These are phyloP conservation scores for Sphaerulina populicola DNA, from an alignment of 2,329 filamentous ascomycete genomes.

Conservation along the genomic window DNA sequence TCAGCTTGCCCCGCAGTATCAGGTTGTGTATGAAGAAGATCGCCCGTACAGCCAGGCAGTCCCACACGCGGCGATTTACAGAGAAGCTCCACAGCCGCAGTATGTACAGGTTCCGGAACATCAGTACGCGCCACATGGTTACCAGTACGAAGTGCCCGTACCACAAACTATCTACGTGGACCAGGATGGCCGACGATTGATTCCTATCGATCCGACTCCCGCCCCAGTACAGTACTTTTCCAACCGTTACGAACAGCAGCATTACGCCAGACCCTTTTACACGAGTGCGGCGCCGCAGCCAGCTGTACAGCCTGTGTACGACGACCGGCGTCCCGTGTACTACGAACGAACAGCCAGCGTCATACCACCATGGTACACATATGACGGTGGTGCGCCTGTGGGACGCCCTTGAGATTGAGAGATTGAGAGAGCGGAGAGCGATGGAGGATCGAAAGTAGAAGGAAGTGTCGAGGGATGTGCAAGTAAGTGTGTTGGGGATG, in stretches of 20 bases:
- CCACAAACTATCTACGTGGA: slow-evolving; percentile 30
- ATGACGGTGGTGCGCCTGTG: slow-evolving; percentile 20
- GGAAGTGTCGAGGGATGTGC: too few relatives aligned
- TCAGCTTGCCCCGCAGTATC: slow-evolving; percentile 22
- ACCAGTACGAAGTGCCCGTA: slow-evolving; percentile 21
- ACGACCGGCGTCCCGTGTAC: slow-evolving; percentile 15
- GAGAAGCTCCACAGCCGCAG: slow-evolving; percentile 18
- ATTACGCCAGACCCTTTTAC: slow-evolving; percentile 15
- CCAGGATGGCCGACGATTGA: slow-evolving; percentile 27
- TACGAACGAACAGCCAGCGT: slow-evolving; percentile 8
- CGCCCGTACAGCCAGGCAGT: slow-evolving; percentile 14
- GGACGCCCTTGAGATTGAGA: slow-evolving; percentile 11
- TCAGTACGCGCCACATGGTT: slow-evolving; percentile 13
- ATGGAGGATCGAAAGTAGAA: not conserved
- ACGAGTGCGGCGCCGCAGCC: slow-evolving; percentile 10
- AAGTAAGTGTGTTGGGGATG: too few relatives aligned
- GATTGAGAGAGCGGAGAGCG: not conserved
- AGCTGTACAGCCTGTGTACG: slow-evolving; percentile 14
- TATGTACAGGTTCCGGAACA: slow-evolving; percentile 20
- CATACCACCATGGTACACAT: slow-evolving; percentile 11
- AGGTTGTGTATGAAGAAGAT: slow-evolving; percentile 23
- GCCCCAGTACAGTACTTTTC: slow-evolving; percentile 25
- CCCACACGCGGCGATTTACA: slow-evolving; percentile 1
- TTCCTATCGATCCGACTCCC: slow-evolving; percentile 25
- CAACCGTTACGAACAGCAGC: slow-evolving; percentile 23